These are phyloP conservation scores for Kuraishia borneana DNA, from an alignment of 805 yeast species.

Conservation along the genomic window DNA sequence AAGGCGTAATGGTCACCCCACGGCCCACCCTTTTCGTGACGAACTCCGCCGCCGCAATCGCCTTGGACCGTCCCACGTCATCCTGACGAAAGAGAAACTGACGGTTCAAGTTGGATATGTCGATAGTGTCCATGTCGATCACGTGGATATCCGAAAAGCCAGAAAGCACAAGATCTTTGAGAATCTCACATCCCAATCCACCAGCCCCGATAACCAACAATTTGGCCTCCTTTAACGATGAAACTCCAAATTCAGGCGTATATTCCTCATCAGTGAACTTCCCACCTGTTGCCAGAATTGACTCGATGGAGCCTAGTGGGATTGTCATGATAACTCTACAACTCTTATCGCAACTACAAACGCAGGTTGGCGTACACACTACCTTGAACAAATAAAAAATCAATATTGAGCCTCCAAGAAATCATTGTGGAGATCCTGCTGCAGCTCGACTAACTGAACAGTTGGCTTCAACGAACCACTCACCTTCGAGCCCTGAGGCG, in stretches of 20 bases:
- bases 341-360: no score
- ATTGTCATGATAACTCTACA: no score
- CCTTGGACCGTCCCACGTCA: conserved; percentile 60
- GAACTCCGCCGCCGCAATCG: conserved; percentile 50
- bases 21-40: conserved; percentile 33
- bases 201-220: conserved; percentile 63
- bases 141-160: conserved; percentile 58
- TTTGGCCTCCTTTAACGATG: conserved; percentile 12
- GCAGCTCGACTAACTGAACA: no score
- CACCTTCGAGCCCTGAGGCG: no score
- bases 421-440: no score
- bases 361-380: no score
- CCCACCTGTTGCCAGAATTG: conserved; percentile 11
- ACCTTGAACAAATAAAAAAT: neutral
- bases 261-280: conserved; percentile 21
- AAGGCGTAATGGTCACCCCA: conserved; percentile 40
- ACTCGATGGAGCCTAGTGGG: conserved; percentile 2
- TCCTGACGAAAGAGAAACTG: conserved; percentile 55
- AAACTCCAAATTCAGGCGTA: conserved; percentile 11
- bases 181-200: conserved; percentile 73
- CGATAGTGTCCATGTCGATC: conserved; percentile 79
- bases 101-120: conserved; percentile 63
- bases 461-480: no score
- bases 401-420: no score
- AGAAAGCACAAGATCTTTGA: conserved; percentile 59